Base-by-base conservation (phyloP, 2,329 filamentous ascomycete genomes). In the Coniella lustricola region DNA sequence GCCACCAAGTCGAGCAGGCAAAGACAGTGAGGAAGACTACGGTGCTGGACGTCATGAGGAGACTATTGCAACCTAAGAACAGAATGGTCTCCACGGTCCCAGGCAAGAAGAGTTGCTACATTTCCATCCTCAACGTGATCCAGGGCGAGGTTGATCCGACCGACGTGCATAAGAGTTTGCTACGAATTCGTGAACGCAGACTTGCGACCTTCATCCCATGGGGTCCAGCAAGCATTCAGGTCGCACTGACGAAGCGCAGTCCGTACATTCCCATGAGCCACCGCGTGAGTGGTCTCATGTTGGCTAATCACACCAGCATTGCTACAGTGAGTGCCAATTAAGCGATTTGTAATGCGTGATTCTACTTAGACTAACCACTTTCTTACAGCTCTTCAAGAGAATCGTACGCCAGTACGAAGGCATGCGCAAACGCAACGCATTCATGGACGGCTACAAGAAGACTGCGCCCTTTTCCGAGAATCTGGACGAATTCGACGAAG, bases 21-120 rank as follows among this genome's bases (percentile, higher is more conserved):
- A 96, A 95, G 75, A 96, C 91, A 1, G 90, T 98, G 31, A 87
- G 94, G 54, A 98, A 97, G 71, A 98, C 94, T 2, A 98, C 93
- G 1, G 93, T 98, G 8, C 71, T 98, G 35, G 93, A 98, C 64
- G 94, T 98, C 54, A 98, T 98, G 93, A 82, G 93, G 49, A 80
- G 93, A 51, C 74, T 98, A 20, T 74, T 98, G 50, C 94, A 98
- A 68, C 93, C 93, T 34, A 98, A 98, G 76, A 98, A 98, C 69
- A 84, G 94, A 64, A 98, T 98, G 93, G 93, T 98, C 39, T 95
- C 90, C 20, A 95, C 93, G 18, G 85, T 90, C 49, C 90, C 91
- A 1, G 87, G 86, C 60, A 97, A 97, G 73, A 94, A 89, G 72
- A 96, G 90, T 70, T 98, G 93, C 73, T 98, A 98, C 72, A 97